phyloP scores from a whole-genome alignment of 495 filamentous ascomycete species.

The Friedmanniomyces endolithicus region DNA sequence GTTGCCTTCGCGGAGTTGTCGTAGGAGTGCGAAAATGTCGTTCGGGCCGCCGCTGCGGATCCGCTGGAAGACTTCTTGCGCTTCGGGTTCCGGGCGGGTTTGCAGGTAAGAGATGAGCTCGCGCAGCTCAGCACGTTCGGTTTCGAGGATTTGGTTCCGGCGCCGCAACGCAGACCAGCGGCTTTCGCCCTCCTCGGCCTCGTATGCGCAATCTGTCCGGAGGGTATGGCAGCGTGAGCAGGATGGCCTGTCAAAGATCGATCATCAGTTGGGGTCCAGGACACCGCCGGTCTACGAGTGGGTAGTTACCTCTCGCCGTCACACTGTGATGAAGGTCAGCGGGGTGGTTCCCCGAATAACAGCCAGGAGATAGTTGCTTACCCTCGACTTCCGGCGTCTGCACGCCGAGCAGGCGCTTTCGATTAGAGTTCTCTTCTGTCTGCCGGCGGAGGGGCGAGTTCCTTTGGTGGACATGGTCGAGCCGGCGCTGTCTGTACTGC shows the following conservation, averaged over 20 bases:
- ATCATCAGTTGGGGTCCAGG: not conserved
- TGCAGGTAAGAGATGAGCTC: slow-evolving; percentile 12
- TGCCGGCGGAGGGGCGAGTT: not conserved
- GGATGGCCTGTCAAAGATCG: slow-evolving; percentile 1
- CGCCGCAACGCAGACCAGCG: slow-evolving; percentile 14
- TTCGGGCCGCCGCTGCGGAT: slow-evolving; percentile 8
- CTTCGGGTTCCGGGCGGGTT: slow-evolving; percentile 4
- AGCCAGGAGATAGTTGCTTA: not conserved
- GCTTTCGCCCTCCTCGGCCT: slow-evolving; percentile 21
- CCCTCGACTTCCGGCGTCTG: slow-evolving; percentile 14
- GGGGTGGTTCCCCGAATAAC: not conserved
- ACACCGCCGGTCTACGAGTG: not conserved
- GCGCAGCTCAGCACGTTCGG: slow-evolving; percentile 6
- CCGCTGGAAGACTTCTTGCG: slow-evolving; percentile 11
- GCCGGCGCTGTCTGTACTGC: not conserved
- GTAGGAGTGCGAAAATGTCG: slow-evolving; percentile 2
- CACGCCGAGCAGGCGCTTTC: slow-evolving; percentile 19
- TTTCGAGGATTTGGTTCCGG: slow-evolving; percentile 11
- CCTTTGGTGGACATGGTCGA: not conserved
- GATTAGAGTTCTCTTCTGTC: slow-evolving; percentile 15
- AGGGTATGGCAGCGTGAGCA: slow-evolving; percentile 12
- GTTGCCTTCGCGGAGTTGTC: not conserved
- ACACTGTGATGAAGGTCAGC: slow-evolving; percentile 7
- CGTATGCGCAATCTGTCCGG: slow-evolving; percentile 12
- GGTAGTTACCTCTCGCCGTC: slow-evolving; percentile 10